Evolutionary conservation across 192 early-diverging fungal genomes (phyloP).

Genomic region (Coemansia sp.): DNA sequence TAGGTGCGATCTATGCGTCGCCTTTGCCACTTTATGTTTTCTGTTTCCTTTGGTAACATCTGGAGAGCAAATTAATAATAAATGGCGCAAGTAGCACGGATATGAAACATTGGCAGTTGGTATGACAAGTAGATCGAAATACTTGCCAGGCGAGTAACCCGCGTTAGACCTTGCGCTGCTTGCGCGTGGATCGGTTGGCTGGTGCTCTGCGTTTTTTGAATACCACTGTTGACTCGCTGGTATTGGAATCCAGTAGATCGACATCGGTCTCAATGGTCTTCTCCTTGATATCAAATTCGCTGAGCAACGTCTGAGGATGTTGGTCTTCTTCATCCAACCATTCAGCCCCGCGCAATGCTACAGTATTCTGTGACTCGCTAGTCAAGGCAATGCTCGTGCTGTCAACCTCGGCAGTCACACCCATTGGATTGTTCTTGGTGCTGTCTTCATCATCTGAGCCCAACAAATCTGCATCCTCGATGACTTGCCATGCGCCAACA

Average conservation of each 20-base stretch:
- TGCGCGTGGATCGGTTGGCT: slow-evolving; percentile 31
- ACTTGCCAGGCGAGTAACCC: too few relatives aligned
- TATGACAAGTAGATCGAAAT: too few relatives aligned
- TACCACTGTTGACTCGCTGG: slow-evolving; percentile 4
- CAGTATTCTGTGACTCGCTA: neutral
- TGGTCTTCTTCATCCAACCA: slow-evolving; percentile 33
- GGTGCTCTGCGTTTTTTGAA: slow-evolving; percentile 47
- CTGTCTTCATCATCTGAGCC: neutral
- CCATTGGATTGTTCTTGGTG: neutral
- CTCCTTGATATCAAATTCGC: slow-evolving; percentile 39
- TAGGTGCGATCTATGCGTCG: too few relatives aligned
- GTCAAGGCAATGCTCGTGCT: too few relatives aligned
- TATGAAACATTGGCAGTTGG: too few relatives aligned
- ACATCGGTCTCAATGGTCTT: slow-evolving; percentile 15
- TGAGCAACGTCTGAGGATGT: neutral
- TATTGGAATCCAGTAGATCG: neutral
- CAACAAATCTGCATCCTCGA: slow-evolving; percentile 20
- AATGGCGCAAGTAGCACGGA: too few relatives aligned
- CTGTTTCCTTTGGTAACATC: neutral
- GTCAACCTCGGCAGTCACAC: too few relatives aligned
- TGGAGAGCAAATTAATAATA: neutral
- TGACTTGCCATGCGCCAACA: slow-evolving; percentile 46
- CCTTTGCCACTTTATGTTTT: too few relatives aligned
- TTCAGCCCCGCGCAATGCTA: slow-evolving; percentile 29
- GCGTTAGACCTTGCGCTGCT: slow-evolving; percentile 22